These are phyloP conservation scores for Cutaneotrichosporon sp. DNA, from an alignment of 1,284 basidiomycete species.

Conservation along the genomic window DNA sequence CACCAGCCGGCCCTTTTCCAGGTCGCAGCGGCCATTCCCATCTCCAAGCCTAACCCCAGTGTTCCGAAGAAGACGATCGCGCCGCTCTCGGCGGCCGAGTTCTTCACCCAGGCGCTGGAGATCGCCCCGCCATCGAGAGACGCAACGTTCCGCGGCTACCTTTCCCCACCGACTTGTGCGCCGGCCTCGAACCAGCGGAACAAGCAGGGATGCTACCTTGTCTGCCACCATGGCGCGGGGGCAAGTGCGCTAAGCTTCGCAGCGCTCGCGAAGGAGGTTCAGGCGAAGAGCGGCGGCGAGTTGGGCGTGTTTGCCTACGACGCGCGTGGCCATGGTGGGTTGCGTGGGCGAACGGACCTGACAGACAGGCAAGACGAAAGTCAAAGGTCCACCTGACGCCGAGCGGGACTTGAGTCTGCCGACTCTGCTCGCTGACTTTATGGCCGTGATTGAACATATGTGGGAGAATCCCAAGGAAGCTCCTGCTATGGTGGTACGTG, in stretches of 20 bases:
- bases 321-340: conserved; percentile 79
- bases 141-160: conserved; percentile 70
- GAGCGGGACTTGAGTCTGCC: conserved; percentile 66
- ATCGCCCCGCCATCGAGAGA: conserved; percentile 60
- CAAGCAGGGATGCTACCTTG: conserved; percentile 61
- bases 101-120: conserved; percentile 70
- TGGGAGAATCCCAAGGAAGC: conserved; percentile 62
- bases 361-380: conserved; percentile 57
- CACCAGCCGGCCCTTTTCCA: too few species aligned
- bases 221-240: conserved; percentile 94
- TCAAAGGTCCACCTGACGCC: conserved; percentile 44
- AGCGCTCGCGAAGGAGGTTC: conserved; percentile 72
- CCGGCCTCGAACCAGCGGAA: conserved; percentile 8
- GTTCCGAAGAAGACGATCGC: conserved; percentile 54
- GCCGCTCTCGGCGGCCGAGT: conserved; percentile 68
- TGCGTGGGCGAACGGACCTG: not conserved
- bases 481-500: conserved; percentile 65
- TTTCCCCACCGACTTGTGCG: conserved; percentile 53
- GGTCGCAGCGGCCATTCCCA: too few species aligned
- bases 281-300: conserved; percentile 60
- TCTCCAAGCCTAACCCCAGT: conserved; percentile 49
- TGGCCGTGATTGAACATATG: conserved; percentile 61
- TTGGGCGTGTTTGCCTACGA: conserved; percentile 81
- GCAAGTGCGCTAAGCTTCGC: conserved; percentile 86
- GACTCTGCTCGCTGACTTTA: conserved; percentile 66